phyloP scores from a whole-genome alignment of 768 basidiomycete species.

The Leucogyrophana mollusca region DNA sequence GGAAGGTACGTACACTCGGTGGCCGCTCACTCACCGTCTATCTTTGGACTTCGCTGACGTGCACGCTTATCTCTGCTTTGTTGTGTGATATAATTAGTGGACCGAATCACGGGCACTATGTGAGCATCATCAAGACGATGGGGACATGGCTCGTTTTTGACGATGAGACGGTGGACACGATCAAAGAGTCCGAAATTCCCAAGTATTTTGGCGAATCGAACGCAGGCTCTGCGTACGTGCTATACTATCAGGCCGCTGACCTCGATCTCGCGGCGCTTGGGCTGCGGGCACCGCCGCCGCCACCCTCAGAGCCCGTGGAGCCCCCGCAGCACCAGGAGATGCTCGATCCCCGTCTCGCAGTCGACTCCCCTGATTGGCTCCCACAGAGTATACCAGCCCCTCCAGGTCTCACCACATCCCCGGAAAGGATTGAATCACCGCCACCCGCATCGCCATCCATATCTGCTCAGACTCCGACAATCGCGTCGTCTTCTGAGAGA shows the following conservation, averaged over 20 bases:
- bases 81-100: slow-evolving; percentile 53
- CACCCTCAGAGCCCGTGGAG: slow-evolving; percentile 16
- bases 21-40: slow-evolving; percentile 10
- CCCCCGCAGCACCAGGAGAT: slow-evolving; percentile 11
- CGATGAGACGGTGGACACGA: slow-evolving; percentile 87
- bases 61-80: slow-evolving; percentile 8
- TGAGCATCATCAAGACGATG: slow-evolving; percentile 87
- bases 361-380: slow-evolving; percentile 24
- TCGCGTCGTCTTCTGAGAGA: slow-evolving; percentile 10
- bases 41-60: slow-evolving; percentile 10
- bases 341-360: slow-evolving; percentile 9
- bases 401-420: slow-evolving; percentile 34
- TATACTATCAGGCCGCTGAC: slow-evolving; percentile 95
- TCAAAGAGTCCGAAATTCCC: slow-evolving; percentile 86
- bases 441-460: slow-evolving; percentile 19
- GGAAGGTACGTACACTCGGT: slow-evolving; percentile 71
- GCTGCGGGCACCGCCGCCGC: slow-evolving; percentile 38
- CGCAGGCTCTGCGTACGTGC: slow-evolving; percentile 89
- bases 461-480: slow-evolving; percentile 12
- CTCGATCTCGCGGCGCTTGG: slow-evolving; percentile 75
- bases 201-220: slow-evolving; percentile 93
- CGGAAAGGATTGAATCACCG: slow-evolving; percentile 17
- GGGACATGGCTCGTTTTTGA: slow-evolving; percentile 92
- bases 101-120: slow-evolving; percentile 98
- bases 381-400: slow-evolving; percentile 29